These are phyloP conservation scores for Eucalyptus microcorys DNA, from an alignment of 345 rosid genomes.

Conservation along the genomic window DNA sequence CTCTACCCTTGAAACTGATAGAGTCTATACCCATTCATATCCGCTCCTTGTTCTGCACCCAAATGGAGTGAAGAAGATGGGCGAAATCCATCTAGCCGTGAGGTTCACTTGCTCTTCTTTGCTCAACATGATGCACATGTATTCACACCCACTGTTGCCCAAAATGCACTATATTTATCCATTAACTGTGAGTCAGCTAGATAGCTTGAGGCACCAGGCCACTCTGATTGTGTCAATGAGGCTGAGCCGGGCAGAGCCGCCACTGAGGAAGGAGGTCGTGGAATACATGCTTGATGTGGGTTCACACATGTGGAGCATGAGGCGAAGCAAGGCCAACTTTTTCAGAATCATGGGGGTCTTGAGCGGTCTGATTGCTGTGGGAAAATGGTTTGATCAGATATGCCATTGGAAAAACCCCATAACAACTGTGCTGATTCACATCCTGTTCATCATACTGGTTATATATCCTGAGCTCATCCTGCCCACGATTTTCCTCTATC, in stretches of 20 bases:
- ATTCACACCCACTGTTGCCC: slow-evolving; percentile 67
- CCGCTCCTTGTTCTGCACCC: slow-evolving; percentile 74
- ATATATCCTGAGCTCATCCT: slow-evolving; percentile 83
- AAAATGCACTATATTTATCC: slow-evolving; percentile 94
- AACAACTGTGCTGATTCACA: slow-evolving; percentile 78
- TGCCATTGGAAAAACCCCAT: slow-evolving; percentile 90
- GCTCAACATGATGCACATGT: slow-evolving; percentile 93
- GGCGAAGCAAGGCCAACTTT: slow-evolving; percentile 94
- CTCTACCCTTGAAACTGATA: slow-evolving; percentile 84
- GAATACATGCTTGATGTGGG: slow-evolving; percentile 95
- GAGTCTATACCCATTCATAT: slow-evolving; percentile 81
- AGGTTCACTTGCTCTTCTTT: slow-evolving; percentile 80
- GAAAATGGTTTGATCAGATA: slow-evolving; percentile 91
- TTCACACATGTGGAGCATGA: slow-evolving; percentile 98
- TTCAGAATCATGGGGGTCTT: slow-evolving; percentile 82
- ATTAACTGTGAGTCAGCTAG: slow-evolving; percentile 77
- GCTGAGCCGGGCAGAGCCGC: slow-evolving; percentile 81
- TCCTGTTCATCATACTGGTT: slow-evolving; percentile 74
- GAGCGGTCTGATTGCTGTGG: slow-evolving; percentile 68
- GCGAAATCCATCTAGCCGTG: slow-evolving; percentile 89
- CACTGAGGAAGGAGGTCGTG: slow-evolving; percentile 79
- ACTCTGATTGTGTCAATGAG: slow-evolving; percentile 77
- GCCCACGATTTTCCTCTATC: slow-evolving; percentile 83
- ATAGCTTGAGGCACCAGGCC: slow-evolving; percentile 84
- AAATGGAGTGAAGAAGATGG: slow-evolving; percentile 86